Evolutionary conservation across 345 rosid species (phyloP).

Genomic region (Alliaria petiolata): DNA sequence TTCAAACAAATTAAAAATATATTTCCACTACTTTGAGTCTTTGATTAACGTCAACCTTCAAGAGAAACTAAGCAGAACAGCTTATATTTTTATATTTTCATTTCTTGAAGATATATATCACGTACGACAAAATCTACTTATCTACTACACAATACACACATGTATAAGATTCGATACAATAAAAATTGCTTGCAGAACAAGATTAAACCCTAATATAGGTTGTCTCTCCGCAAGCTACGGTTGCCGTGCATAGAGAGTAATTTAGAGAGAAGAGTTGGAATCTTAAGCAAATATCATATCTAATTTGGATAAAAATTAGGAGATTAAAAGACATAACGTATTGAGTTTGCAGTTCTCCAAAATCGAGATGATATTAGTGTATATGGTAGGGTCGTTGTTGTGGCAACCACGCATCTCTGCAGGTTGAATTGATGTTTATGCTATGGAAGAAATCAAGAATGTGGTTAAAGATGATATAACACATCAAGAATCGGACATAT

Average conservation of each 20-base stretch:
- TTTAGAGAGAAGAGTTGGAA: not conserved
- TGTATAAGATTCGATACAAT: conserved; percentile 6
- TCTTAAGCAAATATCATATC: not conserved
- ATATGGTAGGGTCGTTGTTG: conserved; percentile 38
- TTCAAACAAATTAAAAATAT: not conserved
- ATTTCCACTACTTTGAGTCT: not conserved
- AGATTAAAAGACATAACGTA: conserved; percentile 54
- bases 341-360: conserved; percentile 57
- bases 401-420: conserved; percentile 38
- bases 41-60: not conserved
- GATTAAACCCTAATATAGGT: conserved; percentile 11
- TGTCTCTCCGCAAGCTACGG: conserved; percentile 17
- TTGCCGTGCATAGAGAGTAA: conserved; percentile 12
- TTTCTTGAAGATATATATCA: conserved; percentile 13
- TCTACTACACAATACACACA: conserved; percentile 21
- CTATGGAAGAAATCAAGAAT: conserved; percentile 4
- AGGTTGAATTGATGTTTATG: conserved; percentile 56
- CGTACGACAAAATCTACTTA: conserved; percentile 28
- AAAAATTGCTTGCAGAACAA: conserved; percentile 6
- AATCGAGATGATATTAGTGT: conserved; percentile 53
- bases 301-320: not conserved
- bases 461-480: conserved; percentile 8
- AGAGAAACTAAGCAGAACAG: not conserved
- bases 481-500: conserved; percentile 18
- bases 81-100: not conserved